These are phyloP conservation scores for Torulaspora delbrueckii DNA, from an alignment of 805 yeast genomes.

Conservation along the genomic window DNA sequence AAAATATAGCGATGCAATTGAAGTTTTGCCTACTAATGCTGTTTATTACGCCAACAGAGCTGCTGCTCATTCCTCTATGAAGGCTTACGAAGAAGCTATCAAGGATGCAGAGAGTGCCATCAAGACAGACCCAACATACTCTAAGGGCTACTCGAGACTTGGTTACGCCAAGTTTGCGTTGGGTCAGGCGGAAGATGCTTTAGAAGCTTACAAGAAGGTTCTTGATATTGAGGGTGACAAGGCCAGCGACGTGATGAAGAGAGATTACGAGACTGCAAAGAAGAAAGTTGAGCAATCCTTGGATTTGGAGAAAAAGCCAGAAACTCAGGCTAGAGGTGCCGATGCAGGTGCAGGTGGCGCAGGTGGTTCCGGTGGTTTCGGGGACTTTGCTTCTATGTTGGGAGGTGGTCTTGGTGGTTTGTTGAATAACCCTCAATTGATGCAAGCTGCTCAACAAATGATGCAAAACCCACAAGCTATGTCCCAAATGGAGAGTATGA, in stretches of 20 bases:
- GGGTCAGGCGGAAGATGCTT: conserved; percentile 85
- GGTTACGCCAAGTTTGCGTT: conserved; percentile 93
- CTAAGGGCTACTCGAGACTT: conserved; percentile 91
- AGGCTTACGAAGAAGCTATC: conserved; percentile 71
- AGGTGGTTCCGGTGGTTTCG: conserved; percentile 50
- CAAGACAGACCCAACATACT: conserved; percentile 67
- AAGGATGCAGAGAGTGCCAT: conserved; percentile 82
- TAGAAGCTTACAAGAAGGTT: conserved; percentile 87
- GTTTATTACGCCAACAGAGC: conserved; percentile 92
- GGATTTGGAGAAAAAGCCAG: conserved; percentile 34
- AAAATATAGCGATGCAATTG: conserved; percentile 78
- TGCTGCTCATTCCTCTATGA: conserved; percentile 83
- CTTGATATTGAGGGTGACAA: conserved; percentile 79
- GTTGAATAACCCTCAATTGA: conserved; percentile 86
- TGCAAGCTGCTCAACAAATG: conserved; percentile 83
- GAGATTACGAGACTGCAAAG: conserved; percentile 92
- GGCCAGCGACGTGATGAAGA: conserved; percentile 84
- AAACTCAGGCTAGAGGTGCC: conserved; percentile 23
- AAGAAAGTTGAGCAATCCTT: conserved; percentile 76
- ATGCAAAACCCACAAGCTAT: conserved; percentile 82
- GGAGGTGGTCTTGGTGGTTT: conserved; percentile 63
- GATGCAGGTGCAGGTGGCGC: conserved; percentile 28
- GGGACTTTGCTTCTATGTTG: conserved; percentile 65
- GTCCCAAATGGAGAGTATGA: conserved; percentile 57
- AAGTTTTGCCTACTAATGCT: conserved; percentile 62